phyloP scores from a whole-genome alignment of 2,329 filamentous ascomycete species.

The Lasiodiplodia theobromae region DNA sequence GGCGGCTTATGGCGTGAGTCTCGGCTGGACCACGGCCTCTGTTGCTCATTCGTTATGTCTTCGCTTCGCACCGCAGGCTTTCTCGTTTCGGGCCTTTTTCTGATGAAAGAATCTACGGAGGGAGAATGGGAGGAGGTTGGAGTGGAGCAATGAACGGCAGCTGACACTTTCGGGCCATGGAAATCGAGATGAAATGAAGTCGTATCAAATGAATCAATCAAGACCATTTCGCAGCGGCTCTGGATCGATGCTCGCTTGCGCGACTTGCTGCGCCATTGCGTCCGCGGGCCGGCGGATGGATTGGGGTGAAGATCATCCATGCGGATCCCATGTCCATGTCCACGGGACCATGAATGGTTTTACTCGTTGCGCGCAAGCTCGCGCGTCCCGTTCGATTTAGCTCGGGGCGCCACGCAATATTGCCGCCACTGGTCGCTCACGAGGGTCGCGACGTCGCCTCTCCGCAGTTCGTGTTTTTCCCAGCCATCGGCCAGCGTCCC shows the following conservation, averaged over 20 bases:
- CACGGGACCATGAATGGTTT: conserved; percentile 27
- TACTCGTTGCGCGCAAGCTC: conserved; percentile 20
- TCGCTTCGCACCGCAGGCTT: conserved; percentile 24
- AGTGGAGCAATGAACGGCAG: conserved; percentile 16
- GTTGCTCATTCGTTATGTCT: conserved; percentile 23
- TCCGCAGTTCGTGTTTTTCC: neutral
- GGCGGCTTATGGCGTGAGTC: conserved; percentile 13
- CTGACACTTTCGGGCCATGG: conserved; percentile 22
- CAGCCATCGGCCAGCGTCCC: neutral
- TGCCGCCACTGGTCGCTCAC: neutral
- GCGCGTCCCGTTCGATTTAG: conserved; percentile 21
- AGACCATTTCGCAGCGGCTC: conserved; percentile 14
- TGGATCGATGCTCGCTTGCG: conserved; percentile 23
- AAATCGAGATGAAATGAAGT: conserved; percentile 1
- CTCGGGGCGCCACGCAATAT: conserved; percentile 25
- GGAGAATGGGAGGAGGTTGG: neutral
- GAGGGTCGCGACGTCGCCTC: neutral
- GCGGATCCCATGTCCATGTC: conserved; percentile 28
- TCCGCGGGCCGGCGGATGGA: conserved; percentile 22
- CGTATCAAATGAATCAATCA: conserved; percentile 16
- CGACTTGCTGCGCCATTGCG: conserved; percentile 15
- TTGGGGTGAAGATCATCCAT: conserved; percentile 20
- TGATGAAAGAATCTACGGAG: conserved; percentile 8
- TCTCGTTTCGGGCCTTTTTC: conserved; percentile 27
- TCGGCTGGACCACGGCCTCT: neutral